phyloP scores from a whole-genome alignment of 805 yeast genomes.

The Zygosaccharomyces kombuchaensis region DNA sequence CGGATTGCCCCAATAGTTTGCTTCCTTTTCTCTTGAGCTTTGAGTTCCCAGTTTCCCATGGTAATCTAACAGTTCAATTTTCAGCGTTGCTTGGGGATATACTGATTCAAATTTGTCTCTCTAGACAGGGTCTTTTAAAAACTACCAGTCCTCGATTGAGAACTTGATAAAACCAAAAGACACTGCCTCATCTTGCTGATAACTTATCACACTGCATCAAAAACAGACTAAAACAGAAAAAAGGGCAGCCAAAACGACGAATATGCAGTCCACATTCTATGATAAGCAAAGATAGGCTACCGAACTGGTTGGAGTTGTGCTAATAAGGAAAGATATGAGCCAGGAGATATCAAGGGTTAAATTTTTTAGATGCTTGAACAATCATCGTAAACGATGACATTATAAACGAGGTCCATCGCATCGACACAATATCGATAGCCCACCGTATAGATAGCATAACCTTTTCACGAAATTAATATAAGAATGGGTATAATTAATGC shows the following conservation, averaged over 20 bases:
- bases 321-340: too few species aligned
- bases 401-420: not conserved
- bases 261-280: too few species aligned
- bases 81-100: not conserved
- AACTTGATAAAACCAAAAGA: too few species aligned
- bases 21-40: constrained; percentile 17
- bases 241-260: too few species aligned
- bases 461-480: not conserved
- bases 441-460: not conserved
- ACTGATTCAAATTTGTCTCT: not conserved
- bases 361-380: not conserved
- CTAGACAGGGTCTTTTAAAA: not conserved
- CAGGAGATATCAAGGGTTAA: too few species aligned
- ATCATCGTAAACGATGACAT: not conserved
- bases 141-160: not conserved
- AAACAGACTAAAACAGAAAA: too few species aligned
- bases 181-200: too few species aligned
- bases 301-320: too few species aligned
- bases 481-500: not conserved
- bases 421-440: not conserved
- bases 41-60: constrained; percentile 15
- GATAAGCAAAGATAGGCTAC: too few species aligned
- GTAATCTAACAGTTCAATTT: not conserved
- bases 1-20: constrained; percentile 20
- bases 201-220: too few species aligned